These are phyloP conservation scores for Suillus fuscotomentosus DNA, from an alignment of 768 basidiomycete species.

Conservation along the genomic window DNA sequence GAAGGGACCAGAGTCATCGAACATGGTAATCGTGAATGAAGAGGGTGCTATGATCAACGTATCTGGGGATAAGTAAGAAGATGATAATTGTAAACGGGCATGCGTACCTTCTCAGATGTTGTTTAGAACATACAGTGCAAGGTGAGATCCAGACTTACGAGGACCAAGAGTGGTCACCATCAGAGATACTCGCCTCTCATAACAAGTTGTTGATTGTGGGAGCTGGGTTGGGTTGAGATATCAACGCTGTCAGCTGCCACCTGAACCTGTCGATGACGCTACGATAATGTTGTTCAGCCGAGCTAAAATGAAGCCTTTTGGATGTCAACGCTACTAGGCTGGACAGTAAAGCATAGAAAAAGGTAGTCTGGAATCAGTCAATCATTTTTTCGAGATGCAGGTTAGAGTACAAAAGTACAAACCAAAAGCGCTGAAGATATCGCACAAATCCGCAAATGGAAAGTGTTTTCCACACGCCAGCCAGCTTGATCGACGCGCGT, in stretches of 20 bases:
- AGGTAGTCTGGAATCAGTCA: neutral
- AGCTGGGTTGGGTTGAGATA: neutral
- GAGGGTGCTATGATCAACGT: neutral
- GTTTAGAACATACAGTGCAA: neutral
- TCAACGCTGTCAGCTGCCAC: neutral
- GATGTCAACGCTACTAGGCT: neutral
- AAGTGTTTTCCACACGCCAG: conserved; percentile 27
- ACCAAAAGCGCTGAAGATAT: neutral
- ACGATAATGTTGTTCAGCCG: neutral
- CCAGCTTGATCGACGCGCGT: conserved; percentile 29
- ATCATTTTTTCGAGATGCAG: neutral
- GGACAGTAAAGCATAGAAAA: neutral
- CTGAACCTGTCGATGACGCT: neutral
- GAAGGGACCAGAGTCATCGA: neutral
- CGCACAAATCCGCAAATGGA: conserved; percentile 13
- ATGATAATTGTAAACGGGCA: neutral
- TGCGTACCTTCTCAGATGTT: neutral
- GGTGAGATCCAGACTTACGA: neutral
- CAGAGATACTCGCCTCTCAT: neutral
- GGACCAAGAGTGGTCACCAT: neutral
- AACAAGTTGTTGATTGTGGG: neutral
- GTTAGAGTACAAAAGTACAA: neutral
- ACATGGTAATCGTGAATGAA: neutral
- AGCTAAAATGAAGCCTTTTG: neutral
- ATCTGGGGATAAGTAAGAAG: neutral